These are phyloP conservation scores for Rhipidocladum racemiflorum DNA, from an alignment of 176 grass and related monocot species.

Conservation along the genomic window DNA sequence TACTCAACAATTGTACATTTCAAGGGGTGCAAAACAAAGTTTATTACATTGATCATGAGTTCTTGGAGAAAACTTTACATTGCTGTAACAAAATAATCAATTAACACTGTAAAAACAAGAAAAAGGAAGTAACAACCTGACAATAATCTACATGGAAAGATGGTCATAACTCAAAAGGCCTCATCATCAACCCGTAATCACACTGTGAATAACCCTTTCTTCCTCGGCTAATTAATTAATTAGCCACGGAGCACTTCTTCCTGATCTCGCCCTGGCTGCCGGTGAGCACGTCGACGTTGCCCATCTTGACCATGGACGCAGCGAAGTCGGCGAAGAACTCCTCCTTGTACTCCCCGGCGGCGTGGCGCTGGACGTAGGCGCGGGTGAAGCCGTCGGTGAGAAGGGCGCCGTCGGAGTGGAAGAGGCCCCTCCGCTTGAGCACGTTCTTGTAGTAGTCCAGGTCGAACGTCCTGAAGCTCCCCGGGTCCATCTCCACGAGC, in stretches of 20 bases:
- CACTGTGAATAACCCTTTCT: not conserved
- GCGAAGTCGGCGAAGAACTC: constrained; percentile 73
- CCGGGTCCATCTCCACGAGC: constrained; percentile 82
- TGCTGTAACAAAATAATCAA: constrained; percentile 41
- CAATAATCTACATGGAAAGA: constrained; percentile 3
- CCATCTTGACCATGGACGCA: constrained; percentile 73
- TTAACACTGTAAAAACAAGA: not conserved
- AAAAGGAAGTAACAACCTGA: not conserved
- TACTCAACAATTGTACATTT: not conserved
- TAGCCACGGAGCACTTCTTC: constrained; percentile 56
- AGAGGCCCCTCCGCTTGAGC: constrained; percentile 57
- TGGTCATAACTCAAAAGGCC: not conserved
- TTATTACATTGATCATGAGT: constrained; percentile 15
- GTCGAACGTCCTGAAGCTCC: constrained; percentile 85
- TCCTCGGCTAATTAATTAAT: not conserved
- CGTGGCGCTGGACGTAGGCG: constrained; percentile 65
- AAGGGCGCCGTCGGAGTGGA: constrained; percentile 80
- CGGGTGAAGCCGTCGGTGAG: constrained; percentile 51
- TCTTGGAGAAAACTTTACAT: constrained; percentile 27
- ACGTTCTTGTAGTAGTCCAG: constrained; percentile 55
- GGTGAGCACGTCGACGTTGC: constrained; percentile 48
- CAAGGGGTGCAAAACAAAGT: not conserved
- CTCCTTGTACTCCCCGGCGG: constrained; percentile 12
- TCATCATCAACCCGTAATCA: not conserved
- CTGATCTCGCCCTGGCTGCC: constrained; percentile 63